These are phyloP conservation scores for Boletus rufocinnamomeus DNA, from an alignment of 768 basidiomycete genomes.

Conservation along the genomic window DNA sequence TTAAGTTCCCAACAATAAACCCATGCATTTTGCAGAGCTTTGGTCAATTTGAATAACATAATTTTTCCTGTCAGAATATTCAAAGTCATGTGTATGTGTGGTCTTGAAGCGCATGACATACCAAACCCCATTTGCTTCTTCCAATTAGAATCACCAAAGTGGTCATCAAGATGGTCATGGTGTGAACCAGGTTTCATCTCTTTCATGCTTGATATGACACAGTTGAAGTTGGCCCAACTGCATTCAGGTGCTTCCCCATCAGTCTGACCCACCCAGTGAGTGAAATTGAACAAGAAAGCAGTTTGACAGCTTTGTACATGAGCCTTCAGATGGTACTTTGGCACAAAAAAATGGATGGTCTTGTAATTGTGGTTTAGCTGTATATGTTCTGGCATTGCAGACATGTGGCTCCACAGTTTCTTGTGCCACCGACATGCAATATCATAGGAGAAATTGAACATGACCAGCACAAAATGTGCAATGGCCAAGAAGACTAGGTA, in stretches of 20 bases:
- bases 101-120: too few species aligned
- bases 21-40: background rate
- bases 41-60: background rate
- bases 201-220: background rate
- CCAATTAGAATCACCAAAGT: conserved; percentile 3
- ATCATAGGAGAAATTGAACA: background rate
- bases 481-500: background rate
- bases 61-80: background rate
- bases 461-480: background rate
- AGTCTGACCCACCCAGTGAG: too few species aligned
- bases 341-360: background rate
- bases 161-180: conserved; percentile 6
- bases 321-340: background rate
- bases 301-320: background rate
- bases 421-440: background rate
- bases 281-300: background rate
- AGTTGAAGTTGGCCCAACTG: too few species aligned
- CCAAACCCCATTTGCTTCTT: background rate
- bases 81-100: too few species aligned
- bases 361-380: background rate
- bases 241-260: too few species aligned
- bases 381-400: background rate
- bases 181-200: background rate
- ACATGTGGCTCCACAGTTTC: background rate
- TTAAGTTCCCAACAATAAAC: background rate